A percentile compares a stretch with the other conserved stretches of the same genome.
Conservation (phyloP, 257 asterid genomes). For the Ligustrum vulgare region DNA sequence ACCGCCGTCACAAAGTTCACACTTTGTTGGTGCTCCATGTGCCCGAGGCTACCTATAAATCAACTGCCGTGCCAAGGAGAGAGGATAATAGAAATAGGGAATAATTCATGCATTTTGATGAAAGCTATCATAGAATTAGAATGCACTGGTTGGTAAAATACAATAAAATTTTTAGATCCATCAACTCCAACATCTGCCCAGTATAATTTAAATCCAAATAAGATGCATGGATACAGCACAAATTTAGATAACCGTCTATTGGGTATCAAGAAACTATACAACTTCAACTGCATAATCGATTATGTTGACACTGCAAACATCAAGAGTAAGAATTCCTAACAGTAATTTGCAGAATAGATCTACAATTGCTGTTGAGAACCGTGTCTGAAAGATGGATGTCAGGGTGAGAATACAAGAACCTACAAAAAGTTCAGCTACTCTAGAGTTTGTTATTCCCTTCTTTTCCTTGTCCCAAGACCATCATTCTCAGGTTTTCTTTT, state of each 20-base stretch:
- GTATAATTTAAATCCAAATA: background rate
- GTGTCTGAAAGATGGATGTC: constrained; percentile 23
- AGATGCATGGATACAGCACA: background rate
- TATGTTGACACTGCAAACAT: constrained; percentile 9
- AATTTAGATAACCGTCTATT: background rate
- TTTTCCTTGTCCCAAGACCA: constrained; percentile 15
- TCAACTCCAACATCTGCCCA: background rate
- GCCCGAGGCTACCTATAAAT: too few species aligned
- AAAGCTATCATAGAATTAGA: too few species aligned
- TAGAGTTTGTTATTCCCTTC: constrained; percentile 21
- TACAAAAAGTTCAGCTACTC: background rate
- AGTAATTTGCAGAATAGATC: constrained; percentile 26
- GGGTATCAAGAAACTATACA: background rate
- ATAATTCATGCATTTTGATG: too few species aligned
- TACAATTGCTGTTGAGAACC: constrained; percentile 32
- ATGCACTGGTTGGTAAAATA: too few species aligned
- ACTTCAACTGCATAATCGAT: too few species aligned
- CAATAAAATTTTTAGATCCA: background rate
- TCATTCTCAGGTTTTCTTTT: constrained; percentile 17
- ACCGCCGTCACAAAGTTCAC: too few species aligned
- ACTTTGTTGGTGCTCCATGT: too few species aligned
- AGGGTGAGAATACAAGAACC: constrained; percentile 19
- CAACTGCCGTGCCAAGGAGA: too few species aligned
- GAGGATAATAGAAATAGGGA: too few species aligned
- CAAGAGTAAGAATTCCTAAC: constrained; percentile 35